Percentiles rank a stretch among this genome's conserved stretches.
Evolutionary conservation across 495 filamentous ascomycete genomes (phyloP).

Genomic region (Penicillium manginii): DNA sequence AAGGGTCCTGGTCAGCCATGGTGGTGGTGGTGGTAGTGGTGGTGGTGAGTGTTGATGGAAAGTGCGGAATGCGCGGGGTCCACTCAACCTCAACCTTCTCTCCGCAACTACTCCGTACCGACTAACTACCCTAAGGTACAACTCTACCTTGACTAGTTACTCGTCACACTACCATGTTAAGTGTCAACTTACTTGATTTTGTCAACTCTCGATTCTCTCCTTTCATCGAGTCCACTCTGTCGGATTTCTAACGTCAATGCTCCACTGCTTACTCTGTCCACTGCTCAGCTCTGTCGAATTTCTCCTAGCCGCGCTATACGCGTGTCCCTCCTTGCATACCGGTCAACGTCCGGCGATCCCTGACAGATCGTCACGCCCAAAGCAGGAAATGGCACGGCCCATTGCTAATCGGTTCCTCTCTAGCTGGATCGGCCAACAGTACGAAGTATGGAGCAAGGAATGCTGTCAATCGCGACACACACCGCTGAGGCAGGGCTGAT

Average conservation of each 20-base stretch:
- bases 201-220: no score
- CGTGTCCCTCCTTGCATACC: conserved; percentile 26
- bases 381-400: conserved; percentile 8
- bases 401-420: conserved; percentile 8
- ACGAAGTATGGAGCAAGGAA: conserved; percentile 10
- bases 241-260: no score
- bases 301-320: conserved; percentile 29
- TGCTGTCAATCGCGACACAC: conserved; percentile 23
- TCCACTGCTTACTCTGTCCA: neutral
- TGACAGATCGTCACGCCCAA: conserved; percentile 23
- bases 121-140: no score
- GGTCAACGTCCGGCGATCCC: conserved; percentile 3
- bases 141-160: no score
- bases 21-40: conserved; percentile 4
- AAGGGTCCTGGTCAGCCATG: conserved; percentile 47
- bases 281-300: neutral
- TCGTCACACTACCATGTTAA: neutral
- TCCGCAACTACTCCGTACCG: neutral
- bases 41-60: conserved; percentile 6
- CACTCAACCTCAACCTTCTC: neutral
- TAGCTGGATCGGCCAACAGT: conserved; percentile 20
- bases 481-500: conserved; percentile 3
- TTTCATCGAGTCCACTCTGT: no score
- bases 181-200: no score
- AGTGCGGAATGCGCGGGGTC: conserved; percentile 1